phyloP scores from a whole-genome alignment of 2,329 filamentous ascomycete genomes.

The Akanthomyces dipterigenus region DNA sequence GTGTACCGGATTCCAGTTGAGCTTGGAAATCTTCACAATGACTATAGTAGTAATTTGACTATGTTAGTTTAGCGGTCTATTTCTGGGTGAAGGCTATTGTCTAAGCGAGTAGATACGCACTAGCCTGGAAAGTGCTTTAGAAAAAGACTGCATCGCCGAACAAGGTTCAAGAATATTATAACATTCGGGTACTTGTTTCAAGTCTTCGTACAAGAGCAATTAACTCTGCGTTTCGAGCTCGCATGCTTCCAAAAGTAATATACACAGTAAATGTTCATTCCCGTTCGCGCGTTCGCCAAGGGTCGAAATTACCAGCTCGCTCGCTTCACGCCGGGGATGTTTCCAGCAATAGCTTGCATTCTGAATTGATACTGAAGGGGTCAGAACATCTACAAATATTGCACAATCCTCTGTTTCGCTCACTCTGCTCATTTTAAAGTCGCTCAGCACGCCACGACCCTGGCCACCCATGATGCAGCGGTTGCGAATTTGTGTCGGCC shows the following conservation, averaged over 20 bases:
- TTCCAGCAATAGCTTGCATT: constrained; percentile 76
- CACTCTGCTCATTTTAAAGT: constrained; percentile 89
- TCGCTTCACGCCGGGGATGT: constrained; percentile 88
- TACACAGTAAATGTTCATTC: not conserved
- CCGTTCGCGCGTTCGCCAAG: not conserved
- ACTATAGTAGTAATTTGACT: too few species aligned
- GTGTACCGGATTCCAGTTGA: too few species aligned
- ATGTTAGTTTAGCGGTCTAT: not conserved
- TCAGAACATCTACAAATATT: constrained; percentile 17
- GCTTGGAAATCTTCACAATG: too few species aligned
- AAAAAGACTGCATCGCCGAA: not conserved
- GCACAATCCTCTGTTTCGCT: constrained; percentile 27
- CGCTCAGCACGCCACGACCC: constrained; percentile 80
- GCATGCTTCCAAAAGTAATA: not conserved
- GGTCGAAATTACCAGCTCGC: constrained; percentile 72
- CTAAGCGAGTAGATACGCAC: not conserved
- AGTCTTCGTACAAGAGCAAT: constrained; percentile 8
- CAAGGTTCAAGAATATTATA: not conserved
- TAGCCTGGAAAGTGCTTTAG: too few species aligned
- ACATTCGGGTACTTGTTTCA: not conserved
- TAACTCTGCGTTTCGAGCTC: not conserved
- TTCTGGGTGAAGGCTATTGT: not conserved
- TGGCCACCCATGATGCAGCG: constrained; percentile 90
- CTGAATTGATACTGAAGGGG: constrained; percentile 79
- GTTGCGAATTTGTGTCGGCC: constrained; percentile 89